Evolutionary conservation across 1,139 yeast species (phyloP).

Genomic region (Sugiyamaella castrensis): DNA sequence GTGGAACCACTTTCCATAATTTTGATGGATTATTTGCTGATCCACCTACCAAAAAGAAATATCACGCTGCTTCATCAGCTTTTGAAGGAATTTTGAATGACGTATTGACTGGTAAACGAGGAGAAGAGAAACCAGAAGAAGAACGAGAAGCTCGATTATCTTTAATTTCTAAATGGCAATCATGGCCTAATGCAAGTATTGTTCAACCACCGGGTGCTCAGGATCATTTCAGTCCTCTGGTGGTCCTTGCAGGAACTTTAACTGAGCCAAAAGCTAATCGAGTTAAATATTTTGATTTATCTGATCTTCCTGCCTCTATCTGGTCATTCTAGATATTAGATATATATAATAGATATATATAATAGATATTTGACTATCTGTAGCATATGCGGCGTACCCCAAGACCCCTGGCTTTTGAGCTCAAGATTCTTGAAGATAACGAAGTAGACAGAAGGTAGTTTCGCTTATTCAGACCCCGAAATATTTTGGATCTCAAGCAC

Average conservation of each 20-base stretch:
- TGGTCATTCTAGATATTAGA: slow-evolving; percentile 6
- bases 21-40: slow-evolving; percentile 14
- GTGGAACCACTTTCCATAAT: slow-evolving; percentile 16
- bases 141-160: slow-evolving; percentile 5
- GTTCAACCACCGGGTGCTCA: slow-evolving; percentile 14
- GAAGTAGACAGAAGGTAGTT: no score
- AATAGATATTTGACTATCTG: not conserved
- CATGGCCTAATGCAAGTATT: slow-evolving; percentile 14
- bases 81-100: slow-evolving; percentile 9
- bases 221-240: slow-evolving; percentile 18
- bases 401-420: no score
- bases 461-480: no score
- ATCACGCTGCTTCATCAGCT: not conserved
- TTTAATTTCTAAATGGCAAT: slow-evolving; percentile 13
- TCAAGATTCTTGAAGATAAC: no score
- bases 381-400: no score
- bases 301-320: slow-evolving; percentile 13
- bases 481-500: no score
- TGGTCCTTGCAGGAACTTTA: slow-evolving; percentile 17
- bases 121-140: not conserved
- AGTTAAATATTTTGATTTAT: slow-evolving; percentile 6
- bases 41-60: slow-evolving; percentile 7
- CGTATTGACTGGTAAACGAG: slow-evolving; percentile 5
- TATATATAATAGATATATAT: not conserved
- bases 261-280: slow-evolving; percentile 4